Evolutionary conservation across 2,329 filamentous ascomycete genomes (phyloP), one percentile per base, ranked within the genome.

Genomic region (Laburnicola sp.): DNA sequence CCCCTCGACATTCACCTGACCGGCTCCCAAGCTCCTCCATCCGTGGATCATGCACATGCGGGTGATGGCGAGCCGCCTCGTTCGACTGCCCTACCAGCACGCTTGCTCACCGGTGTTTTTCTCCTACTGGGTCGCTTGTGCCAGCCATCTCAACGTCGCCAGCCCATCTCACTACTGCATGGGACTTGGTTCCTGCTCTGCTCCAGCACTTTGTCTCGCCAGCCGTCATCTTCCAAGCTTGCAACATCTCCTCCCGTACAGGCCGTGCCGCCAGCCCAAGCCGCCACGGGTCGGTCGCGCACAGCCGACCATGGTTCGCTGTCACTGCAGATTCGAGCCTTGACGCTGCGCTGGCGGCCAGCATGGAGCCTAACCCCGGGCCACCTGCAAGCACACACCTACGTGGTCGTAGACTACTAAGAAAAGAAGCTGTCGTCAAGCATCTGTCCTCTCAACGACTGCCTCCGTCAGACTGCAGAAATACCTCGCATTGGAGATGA

Each of bases 11-110:
- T 9, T 9, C 16, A 21, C 4, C 41, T 31, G 23, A 21, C 26
- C 27, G 21, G 30, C 9, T 34, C 37, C 25, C 39, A 42, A 23
- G 39, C 35, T 32, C 37, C 32, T 27, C 28, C 41, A 40, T 30
- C 50, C 21, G 50, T 27, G 41, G 40, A 50, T 53, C 41, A 49
- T 53, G 51, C 45, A 36, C 58, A 56, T 61, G 53, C 56, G 47
- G 47, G 50, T 50, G 45, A 58, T 62, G 54, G 48, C 43, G 57
- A 52, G 44, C 57, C 16, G 16, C 58, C 53, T 47, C 55, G 64
- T 66, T 63, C 61, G 62, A 55, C 61, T 64, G 64, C 64, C 61
- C 62, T 66, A 65, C 54, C 42, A 44, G 51, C 35, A 11, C 32
- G 48, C 50, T 49, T 47, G 50, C 54, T 51, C 16, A 16, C 16